These are phyloP conservation scores for Ogataea hybrid DNA, from an alignment of 1,139 yeast genomes.

Conservation along the genomic window DNA sequence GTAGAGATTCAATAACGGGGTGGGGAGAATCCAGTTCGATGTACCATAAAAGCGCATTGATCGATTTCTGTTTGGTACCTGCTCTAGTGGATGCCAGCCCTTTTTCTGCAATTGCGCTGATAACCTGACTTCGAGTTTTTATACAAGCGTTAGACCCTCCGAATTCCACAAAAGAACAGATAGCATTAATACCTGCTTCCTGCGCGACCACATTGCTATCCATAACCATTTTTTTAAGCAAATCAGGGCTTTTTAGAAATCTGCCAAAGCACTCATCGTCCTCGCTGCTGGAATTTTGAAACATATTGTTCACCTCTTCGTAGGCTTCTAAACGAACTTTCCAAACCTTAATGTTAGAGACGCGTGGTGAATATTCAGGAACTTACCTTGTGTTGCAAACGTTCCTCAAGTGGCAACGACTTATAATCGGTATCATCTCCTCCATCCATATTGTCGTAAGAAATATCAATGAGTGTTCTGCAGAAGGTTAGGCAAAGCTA, in stretches of 20 bases:
- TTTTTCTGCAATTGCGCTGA: conserved; percentile 70
- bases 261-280: conserved; percentile 51
- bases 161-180: conserved; percentile 54
- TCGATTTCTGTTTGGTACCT: conserved; percentile 66
- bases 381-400: conserved; percentile 59
- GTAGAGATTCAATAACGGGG: conserved; percentile 62
- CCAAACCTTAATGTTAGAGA: conserved; percentile 47
- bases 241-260: conserved; percentile 49
- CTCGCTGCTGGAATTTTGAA: conserved; percentile 54
- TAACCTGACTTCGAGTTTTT: conserved; percentile 43
- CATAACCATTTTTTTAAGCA: conserved; percentile 55
- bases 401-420: conserved; percentile 61
- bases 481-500: background rate
- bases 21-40: conserved; percentile 68
- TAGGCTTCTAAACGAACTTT: conserved; percentile 83
- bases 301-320: conserved; percentile 56
- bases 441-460: conserved; percentile 7
- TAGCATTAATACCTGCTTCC: conserved; percentile 68
- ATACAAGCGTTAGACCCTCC: conserved; percentile 49
- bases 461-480: background rate
- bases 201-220: conserved; percentile 93
- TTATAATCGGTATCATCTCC: conserved; percentile 46
- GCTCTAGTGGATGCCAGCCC: conserved; percentile 76
- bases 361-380: background rate
- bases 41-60: conserved; percentile 59